A percentile compares a stretch with the other conserved stretches of the same genome.
Conservation (phyloP, 1,284 basidiomycete species). For the Entoloma clypeatum region DNA sequence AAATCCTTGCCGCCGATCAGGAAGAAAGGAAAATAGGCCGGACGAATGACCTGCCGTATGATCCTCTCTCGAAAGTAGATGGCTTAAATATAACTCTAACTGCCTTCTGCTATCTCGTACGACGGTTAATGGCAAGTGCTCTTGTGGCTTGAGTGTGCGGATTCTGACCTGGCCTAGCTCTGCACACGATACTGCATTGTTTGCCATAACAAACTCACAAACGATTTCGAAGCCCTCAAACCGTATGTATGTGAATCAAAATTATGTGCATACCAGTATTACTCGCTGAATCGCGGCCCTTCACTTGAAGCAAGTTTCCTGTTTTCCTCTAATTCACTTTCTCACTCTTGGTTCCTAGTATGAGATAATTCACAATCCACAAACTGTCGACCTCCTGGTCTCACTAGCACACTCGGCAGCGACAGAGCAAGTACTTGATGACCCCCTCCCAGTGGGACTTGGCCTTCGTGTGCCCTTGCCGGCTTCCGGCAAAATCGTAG, state of each 20-base stretch:
- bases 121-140: slow-evolving; percentile 49
- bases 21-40: slow-evolving; percentile 39
- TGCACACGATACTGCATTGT: slow-evolving; percentile 61
- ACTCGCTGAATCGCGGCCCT: slow-evolving; percentile 54
- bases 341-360: slow-evolving; percentile 37
- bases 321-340: background rate
- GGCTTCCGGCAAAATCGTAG: slow-evolving; percentile 13
- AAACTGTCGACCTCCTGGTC: slow-evolving; percentile 56
- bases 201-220: slow-evolving; percentile 53
- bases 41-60: slow-evolving; percentile 46
- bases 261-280: slow-evolving; percentile 63
- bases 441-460: slow-evolving; percentile 56
- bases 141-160: background rate
- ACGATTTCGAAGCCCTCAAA: slow-evolving; percentile 54
- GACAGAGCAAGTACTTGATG: slow-evolving; percentile 43
- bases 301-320: slow-evolving; percentile 51
- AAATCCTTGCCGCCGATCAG: slow-evolving; percentile 40
- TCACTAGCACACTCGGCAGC: slow-evolving; percentile 57
- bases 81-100: slow-evolving; percentile 52
- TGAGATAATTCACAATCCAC: slow-evolving; percentile 56
- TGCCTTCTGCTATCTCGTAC: slow-evolving; percentile 56
- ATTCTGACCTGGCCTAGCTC: slow-evolving; percentile 35
- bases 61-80: slow-evolving; percentile 41
- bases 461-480: slow-evolving; percentile 47
- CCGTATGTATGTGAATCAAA: slow-evolving; percentile 61